These are phyloP conservation scores for Olyra latifolia DNA, from an alignment of 176 grass and related monocot genomes.

Conservation along the genomic window DNA sequence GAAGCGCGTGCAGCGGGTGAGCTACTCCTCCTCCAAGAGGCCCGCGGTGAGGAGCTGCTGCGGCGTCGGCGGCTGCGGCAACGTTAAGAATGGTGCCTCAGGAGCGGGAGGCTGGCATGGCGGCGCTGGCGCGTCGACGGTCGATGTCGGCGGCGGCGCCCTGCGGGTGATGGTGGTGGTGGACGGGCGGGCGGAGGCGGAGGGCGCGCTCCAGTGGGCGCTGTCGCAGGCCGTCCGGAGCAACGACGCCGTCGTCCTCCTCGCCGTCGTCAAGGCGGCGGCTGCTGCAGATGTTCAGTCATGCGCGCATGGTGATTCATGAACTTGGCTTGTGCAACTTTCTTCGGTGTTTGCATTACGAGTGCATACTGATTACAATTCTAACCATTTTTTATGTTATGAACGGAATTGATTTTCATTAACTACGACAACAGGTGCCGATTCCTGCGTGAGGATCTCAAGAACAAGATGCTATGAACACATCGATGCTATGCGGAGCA, in stretches of 20 bases:
- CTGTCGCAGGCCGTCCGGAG: slow-evolving; percentile 54
- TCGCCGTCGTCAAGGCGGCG: slow-evolving; percentile 43
- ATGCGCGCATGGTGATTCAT: not conserved
- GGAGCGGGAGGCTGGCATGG: not conserved
- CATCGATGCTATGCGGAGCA: slow-evolving; percentile 40
- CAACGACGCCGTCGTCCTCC: slow-evolving; percentile 53
- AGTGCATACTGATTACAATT: not conserved
- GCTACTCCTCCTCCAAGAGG: not conserved
- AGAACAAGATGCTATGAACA: slow-evolving; percentile 26
- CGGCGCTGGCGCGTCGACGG: not conserved
- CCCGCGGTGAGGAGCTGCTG: not conserved
- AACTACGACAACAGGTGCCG: not conserved
- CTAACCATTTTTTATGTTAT: not conserved
- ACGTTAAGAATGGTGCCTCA: not conserved
- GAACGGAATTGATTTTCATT: not conserved
- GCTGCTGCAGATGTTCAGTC: slow-evolving; percentile 13
- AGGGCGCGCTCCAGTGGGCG: slow-evolving; percentile 61
- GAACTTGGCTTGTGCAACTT: not conserved
- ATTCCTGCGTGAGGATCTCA: slow-evolving; percentile 31
- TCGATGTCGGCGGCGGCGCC: not conserved
- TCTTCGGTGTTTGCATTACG: not conserved
- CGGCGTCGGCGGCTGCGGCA: not conserved
- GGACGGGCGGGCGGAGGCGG: slow-evolving; percentile 30
- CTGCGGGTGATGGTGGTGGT: slow-evolving; percentile 45
- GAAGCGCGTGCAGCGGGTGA: slow-evolving; percentile 30